phyloP scores from a whole-genome alignment of 441 rosid species.

The Croton setiger region DNA sequence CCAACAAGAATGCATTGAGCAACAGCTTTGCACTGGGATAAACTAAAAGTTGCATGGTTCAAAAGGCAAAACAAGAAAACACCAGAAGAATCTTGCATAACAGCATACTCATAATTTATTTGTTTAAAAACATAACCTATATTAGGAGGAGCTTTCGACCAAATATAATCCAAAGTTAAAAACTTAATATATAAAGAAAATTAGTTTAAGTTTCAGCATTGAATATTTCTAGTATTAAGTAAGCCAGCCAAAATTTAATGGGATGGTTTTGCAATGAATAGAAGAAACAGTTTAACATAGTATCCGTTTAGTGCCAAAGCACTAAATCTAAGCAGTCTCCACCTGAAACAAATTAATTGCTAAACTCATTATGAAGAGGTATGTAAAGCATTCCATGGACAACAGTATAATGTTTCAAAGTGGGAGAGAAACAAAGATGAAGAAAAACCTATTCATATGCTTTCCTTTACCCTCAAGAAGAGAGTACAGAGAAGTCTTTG shows the following conservation, averaged over 20 bases:
- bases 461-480: conserved; percentile 87
- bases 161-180: background rate
- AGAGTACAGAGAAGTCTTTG: conserved; percentile 59
- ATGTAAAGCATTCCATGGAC: background rate
- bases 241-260: background rate
- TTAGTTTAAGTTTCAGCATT: background rate
- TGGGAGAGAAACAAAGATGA: background rate
- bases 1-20: background rate
- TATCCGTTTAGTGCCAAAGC: background rate
- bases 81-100: background rate
- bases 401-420: background rate
- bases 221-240: background rate
- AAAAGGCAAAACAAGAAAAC: too few species aligned
- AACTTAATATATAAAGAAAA: background rate
- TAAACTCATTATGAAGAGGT: background rate
- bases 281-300: background rate
- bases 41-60: background rate
- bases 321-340: background rate
- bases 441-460: conserved; percentile 68
- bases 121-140: background rate
- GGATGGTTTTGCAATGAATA: background rate
- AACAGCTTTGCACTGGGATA: conserved; percentile 1
- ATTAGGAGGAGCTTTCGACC: background rate
- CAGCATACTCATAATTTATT: conserved; percentile 1
- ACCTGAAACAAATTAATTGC: background rate